Conservation (phyloP, 2,329 filamentous ascomycete species). For the Cladosporium sp. region DNA sequence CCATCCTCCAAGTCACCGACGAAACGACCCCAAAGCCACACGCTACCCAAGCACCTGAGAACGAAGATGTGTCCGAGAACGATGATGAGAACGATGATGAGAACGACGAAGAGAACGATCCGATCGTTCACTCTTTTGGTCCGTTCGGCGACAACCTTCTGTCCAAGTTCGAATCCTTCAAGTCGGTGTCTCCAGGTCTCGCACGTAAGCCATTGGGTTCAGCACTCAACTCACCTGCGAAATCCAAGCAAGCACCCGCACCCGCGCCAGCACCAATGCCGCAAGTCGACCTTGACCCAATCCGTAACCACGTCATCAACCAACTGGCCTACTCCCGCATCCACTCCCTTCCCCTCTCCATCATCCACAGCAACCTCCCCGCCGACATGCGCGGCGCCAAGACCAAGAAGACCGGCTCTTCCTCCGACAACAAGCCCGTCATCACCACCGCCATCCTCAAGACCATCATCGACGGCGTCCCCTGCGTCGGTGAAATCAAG, state of each 20-base stretch:
- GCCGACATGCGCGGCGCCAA: constrained; percentile 38
- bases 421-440: constrained; percentile 19
- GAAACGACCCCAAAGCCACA: constrained; percentile 20
- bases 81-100: constrained; percentile 80
- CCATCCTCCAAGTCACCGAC: background rate
- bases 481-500: constrained; percentile 81
- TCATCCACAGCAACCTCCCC: constrained; percentile 86
- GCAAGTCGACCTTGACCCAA: constrained; percentile 32
- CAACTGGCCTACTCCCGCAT: constrained; percentile 93
- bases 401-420: constrained; percentile 26
- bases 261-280: constrained; percentile 12
- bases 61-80: constrained; percentile 68
- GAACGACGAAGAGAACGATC: constrained; percentile 90
- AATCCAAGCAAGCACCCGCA: constrained; percentile 19
- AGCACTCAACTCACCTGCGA: constrained; percentile 25
- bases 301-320: constrained; percentile 87
- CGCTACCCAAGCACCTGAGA: constrained; percentile 24
- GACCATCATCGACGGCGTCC: constrained; percentile 65
- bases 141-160: constrained; percentile 84
- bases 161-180: constrained; percentile 75
- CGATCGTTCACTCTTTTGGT: constrained; percentile 86
- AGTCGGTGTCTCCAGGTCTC: constrained; percentile 59
- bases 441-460: constrained; percentile 63
- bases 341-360: constrained; percentile 85
- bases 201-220: constrained; percentile 31